Evolutionary conservation across 495 filamentous ascomycete genomes (phyloP), one percentile per base, ranked within the genome.

Genomic region (Symbiotaphrina buchneri): DNA sequence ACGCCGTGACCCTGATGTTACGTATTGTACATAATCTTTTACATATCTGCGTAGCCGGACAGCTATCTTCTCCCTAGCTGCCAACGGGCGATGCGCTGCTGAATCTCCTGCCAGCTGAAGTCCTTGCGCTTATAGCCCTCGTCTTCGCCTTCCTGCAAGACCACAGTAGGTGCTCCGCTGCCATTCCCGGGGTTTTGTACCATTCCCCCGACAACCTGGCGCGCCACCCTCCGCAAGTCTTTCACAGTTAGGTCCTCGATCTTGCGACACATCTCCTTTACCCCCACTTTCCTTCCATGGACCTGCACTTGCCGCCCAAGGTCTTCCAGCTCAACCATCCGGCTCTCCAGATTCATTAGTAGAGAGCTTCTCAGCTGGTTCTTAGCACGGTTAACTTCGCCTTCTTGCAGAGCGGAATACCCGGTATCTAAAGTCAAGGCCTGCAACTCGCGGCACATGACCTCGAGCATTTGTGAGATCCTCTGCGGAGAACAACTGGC

Each of bases 241-340:
- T 71, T 40, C 0, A 91, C 63, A 1, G 71, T 92, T 46, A 99
- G 47, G 3, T 56, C 56, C 39, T 93, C 74, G 36, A 99, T 99
- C 39, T 73, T 67, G 23, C 53, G 50, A 43, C 84, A 91, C 90
- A 95, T 99, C 54, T 95, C 85, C 38, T 63, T 67, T 5, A 92
- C 81, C 0, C 82, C 71, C 24, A 95, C 67, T 53, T 94, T 93
- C 30, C 71, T 62, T 6, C 83, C 85, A 47, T 94, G 81, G 8
- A 93, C 81, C 51, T 95, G 90, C 6, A 99, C 80, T 52, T 95
- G 87, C 36, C 87, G 61, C 22, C 90, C 87, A 4, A 99, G 61
- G 52, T 99, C 87, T 56, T 99, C 87, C n/a, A 99, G 56, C 52
- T 94, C 90, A 8, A 95, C 81, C 87, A 95, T 94, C 25, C 90